Evolutionary conservation across 2,329 filamentous ascomycete genomes (phyloP), one percentile per base, ranked within the genome.

Genomic region (Curvularia eragrostidis): DNA sequence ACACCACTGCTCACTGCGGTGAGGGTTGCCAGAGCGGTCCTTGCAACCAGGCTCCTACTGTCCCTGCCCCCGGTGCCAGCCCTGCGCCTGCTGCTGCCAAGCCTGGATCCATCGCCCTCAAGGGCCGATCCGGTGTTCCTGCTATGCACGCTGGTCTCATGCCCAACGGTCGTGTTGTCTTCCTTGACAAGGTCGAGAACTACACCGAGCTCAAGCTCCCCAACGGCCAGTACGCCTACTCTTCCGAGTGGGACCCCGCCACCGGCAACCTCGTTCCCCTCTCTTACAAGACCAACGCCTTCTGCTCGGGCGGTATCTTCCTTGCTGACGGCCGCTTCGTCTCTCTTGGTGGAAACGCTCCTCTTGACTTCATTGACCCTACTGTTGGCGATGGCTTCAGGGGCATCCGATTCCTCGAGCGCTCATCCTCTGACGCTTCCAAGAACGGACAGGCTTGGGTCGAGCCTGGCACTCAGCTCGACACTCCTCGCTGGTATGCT

Each of bases 161-260:
- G 77, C 83, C 80, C 13, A 86, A 87, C 65, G 85, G 85, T 23
- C 78, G 80, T 50, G 84, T 87, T 10, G 78, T 85, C 36, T 88
- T 88, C 74, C 74, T 87, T 15, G 86, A 88, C 77, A 88, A 88
- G 70, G 79, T 88, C 28, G 85, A 88, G 69, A 83, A 87, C 70
- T 87, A 85, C 72, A 86, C 85, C 0, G 79, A 87, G 58, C 65
- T 87, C 44, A 82, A 78, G 61, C 78, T 86, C 7, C 58, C 78
- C 15, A 82, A 85, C 67, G 83, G 83, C 26, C 79, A 82, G 52
- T 85, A 81, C 59, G 86, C 86, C 0, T 87, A 86, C 74, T 86
- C 84, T 9, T 80, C 84, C 2, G 84, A 87, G 65, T 88, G 85
- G 60, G 81, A 88, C 66, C 83, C 85, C 1, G 66, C 48, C 6